These are phyloP conservation scores for Trypanosoma brucei DNA, from an alignment of 208 protist genomes.

Conservation along the genomic window DNA sequence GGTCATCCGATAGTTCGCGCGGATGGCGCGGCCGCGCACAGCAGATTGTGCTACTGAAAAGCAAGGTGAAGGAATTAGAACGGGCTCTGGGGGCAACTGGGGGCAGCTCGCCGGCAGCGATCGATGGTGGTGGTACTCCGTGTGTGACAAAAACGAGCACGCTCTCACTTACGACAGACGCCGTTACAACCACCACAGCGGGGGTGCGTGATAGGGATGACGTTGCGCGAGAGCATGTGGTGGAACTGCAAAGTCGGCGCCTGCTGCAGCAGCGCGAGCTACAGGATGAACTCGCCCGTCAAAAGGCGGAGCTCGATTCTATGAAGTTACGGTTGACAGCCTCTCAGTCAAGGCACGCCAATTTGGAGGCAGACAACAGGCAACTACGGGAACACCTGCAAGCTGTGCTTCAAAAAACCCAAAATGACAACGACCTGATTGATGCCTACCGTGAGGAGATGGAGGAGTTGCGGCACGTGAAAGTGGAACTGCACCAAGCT, in stretches of 20 bases:
- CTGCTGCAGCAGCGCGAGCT: slow-evolving; percentile 39
- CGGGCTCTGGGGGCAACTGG: slow-evolving; percentile 19
- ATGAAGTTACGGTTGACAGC: slow-evolving; percentile 34
- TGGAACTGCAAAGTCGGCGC: slow-evolving; percentile 36
- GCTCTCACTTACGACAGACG: background rate
- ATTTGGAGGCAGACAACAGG: slow-evolving; percentile 53
- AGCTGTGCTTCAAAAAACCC: slow-evolving; percentile 61
- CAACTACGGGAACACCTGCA: slow-evolving; percentile 53
- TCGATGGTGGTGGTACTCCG: too few relatives aligned
- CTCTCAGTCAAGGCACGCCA: slow-evolving; percentile 46
- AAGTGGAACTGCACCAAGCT: slow-evolving; percentile 17
- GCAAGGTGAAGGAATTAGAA: slow-evolving; percentile 61
- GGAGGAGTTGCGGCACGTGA: slow-evolving; percentile 2
- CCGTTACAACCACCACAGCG: background rate
- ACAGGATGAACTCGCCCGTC: slow-evolving; percentile 25
- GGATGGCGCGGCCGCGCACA: slow-evolving; percentile 68
- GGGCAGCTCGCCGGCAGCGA: too few relatives aligned
- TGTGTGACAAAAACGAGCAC: too few relatives aligned
- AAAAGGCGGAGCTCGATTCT: slow-evolving; percentile 26
- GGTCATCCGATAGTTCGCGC: slow-evolving; percentile 1
- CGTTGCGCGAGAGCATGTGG: slow-evolving; percentile 40
- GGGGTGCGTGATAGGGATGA: slow-evolving; percentile 47
- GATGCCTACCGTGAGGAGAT: slow-evolving; percentile 61
- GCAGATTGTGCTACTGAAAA: slow-evolving; percentile 66
- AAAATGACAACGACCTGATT: slow-evolving; percentile 64